phyloP scores from a whole-genome alignment of 768 basidiomycete species.

The Leccinum disarticulatum region DNA sequence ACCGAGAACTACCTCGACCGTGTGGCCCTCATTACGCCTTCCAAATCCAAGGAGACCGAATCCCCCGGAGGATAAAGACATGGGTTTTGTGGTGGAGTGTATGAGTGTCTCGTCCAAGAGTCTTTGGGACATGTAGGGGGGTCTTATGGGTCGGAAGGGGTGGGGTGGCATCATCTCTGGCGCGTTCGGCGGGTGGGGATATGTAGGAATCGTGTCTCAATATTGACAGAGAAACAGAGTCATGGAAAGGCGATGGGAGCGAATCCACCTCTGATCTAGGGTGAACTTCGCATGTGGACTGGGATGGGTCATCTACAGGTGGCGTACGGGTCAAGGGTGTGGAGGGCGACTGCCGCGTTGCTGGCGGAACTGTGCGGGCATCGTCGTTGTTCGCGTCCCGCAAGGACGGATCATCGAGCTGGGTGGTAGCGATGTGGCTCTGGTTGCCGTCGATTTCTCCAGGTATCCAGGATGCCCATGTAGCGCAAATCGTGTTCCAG shows the following conservation, averaged over 20 bases:
- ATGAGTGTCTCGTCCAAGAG: conserved; percentile 98
- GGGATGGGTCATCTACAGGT: conserved; percentile 17
- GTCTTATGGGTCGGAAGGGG: conserved; percentile 52
- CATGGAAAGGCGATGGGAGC: conserved; percentile 22
- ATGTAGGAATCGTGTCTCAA: conserved; percentile 10
- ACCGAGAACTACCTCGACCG: conserved; percentile 89
- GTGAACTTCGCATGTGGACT: conserved; percentile 8
- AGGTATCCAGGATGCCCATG: conserved; percentile 50
- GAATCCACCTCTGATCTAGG: conserved; percentile 13
- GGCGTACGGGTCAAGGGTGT: conserved; percentile 27
- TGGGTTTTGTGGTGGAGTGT: conserved; percentile 89
- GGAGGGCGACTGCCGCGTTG: conserved; percentile 18
- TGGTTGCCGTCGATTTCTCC: conserved; percentile 23
- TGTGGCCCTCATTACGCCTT: conserved; percentile 68
- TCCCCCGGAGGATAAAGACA: conserved; percentile 46
- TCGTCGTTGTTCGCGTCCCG: conserved; percentile 13
- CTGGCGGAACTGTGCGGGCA: conserved; percentile 20
- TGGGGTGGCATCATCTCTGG: conserved; percentile 52
- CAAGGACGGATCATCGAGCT: conserved; percentile 8
- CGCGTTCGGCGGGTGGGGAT: conserved; percentile 24
- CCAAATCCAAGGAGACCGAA: conserved; percentile 64
- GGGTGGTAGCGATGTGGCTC: conserved; percentile 6
- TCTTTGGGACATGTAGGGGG: conserved; percentile 84
- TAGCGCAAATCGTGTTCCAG: conserved; percentile 67
- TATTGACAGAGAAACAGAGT: conserved; percentile 10